These are phyloP conservation scores for Aspergillus cavernicola DNA, from an alignment of 495 filamentous ascomycete species.

Conservation along the genomic window DNA sequence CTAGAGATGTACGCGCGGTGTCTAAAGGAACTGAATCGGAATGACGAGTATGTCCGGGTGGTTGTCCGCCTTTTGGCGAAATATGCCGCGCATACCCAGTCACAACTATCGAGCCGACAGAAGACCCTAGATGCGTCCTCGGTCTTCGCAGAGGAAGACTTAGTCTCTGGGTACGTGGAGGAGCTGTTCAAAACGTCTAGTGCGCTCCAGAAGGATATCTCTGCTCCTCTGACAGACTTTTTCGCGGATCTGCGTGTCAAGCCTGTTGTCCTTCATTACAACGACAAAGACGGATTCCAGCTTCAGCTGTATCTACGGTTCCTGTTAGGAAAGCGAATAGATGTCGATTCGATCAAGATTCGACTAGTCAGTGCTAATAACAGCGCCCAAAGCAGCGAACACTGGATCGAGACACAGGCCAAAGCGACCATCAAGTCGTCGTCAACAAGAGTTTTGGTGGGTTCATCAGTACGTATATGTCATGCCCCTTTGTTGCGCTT, in stretches of 20 bases:
- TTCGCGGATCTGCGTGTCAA: constrained; percentile 69
- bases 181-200: constrained; percentile 63
- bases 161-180: constrained; percentile 58
- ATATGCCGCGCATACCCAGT: constrained; percentile 46
- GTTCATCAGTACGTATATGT: constrained; percentile 33
- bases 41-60: constrained; percentile 76
- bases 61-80: constrained; percentile 74
- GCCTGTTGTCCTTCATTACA: constrained; percentile 63
- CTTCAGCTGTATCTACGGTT: constrained; percentile 67
- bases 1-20: constrained; percentile 82
- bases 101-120: constrained; percentile 30
- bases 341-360: constrained; percentile 62
- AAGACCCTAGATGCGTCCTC: constrained; percentile 32
- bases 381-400: constrained; percentile 32
- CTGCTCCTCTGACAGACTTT: constrained; percentile 64
- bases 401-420: constrained; percentile 38
- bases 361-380: constrained; percentile 48
- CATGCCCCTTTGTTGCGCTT: not conserved
- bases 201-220: constrained; percentile 59
- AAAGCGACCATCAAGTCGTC: constrained; percentile 38
- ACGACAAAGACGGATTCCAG: constrained; percentile 74
- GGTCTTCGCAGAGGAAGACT: constrained; percentile 49
- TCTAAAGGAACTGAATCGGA: constrained; percentile 68
- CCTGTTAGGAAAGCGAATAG: constrained; percentile 66
- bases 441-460: constrained; percentile 35